Evolutionary conservation across 1,284 basidiomycete genomes (phyloP), one percentile per base, ranked within the genome.

Genomic region (Rhizopogon parksii): DNA sequence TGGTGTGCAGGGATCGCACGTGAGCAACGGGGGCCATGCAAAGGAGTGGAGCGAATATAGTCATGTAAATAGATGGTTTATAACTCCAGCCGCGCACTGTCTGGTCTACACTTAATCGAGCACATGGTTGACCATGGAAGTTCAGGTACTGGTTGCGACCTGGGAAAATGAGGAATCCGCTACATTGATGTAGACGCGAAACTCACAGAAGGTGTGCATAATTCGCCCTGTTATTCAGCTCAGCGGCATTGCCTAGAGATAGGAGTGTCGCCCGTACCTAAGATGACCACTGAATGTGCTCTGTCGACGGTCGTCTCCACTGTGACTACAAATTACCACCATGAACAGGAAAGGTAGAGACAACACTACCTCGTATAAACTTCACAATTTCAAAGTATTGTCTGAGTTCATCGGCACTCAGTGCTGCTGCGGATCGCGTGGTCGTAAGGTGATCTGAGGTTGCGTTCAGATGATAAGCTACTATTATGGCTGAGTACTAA

Each of bases 101-200:
- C 50, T 74, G 70, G 40, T 72, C 63, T 4, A 70, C 65, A 36
- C 68, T 60, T 2, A 79, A 64, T 1, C 79, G 75, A 2, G 75
- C 76, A n/a, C 68, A 68, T 7, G 68, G 64, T 58, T 79, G 71
- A 3, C 79, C 80, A 46, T 78, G 66, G 55, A 73, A 74, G 52
- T 80, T 70, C 7, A 74, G 43, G 56, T 75, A 78, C 27, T 69
- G 69, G 40, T 75, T 67, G 27, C 68, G 70, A 34, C 37, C 55
- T 56, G 27, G 7, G 14, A 45, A 39, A 34, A n/a, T 45, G 7
- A 43, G 40, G 17, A 17, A 19, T 6, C 7, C 14, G 27, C 9
- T 12, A 19, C 30, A n/a, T 4, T 21, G 14, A 8, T 30, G 7
- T 45, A 17, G 8, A 32, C 15, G 15, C 36, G 7, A 21, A 5